phyloP scores from a whole-genome alignment of 78 protist genomes.

The Thecamonas trahens region DNA sequence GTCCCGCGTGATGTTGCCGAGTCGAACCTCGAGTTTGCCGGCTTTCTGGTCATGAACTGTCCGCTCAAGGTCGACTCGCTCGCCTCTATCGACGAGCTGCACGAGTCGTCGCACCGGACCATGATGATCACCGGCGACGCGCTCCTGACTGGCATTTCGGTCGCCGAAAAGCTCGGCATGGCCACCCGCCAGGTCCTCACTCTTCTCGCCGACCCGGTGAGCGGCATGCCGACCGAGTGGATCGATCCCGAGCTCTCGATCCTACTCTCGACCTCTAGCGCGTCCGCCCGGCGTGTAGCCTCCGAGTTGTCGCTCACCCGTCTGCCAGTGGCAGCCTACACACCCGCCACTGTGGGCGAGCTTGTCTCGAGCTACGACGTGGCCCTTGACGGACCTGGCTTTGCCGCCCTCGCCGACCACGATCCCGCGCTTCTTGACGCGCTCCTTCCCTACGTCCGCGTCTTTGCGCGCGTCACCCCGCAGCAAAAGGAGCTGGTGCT shows the following conservation, averaged over 20 bases:
- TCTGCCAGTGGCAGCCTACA: too few relatives aligned
- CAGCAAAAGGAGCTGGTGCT: conserved; percentile 61
- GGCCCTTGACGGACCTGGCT: too few relatives aligned
- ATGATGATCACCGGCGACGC: conserved; percentile 98
- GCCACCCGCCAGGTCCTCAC: neutral
- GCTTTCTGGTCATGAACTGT: conserved; percentile 78
- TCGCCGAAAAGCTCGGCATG: conserved; percentile 45
- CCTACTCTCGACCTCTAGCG: too few relatives aligned
- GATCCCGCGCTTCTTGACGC: neutral
- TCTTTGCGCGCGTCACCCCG: conserved; percentile 79
- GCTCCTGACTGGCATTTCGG: conserved; percentile 92
- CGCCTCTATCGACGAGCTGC: conserved; percentile 34
- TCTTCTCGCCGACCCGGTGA: neutral
- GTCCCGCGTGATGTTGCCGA: conserved; percentile 60
- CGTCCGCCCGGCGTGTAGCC: too few relatives aligned
- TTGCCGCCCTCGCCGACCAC: too few relatives aligned
- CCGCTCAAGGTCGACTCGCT: conserved; percentile 72
- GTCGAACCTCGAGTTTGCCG: conserved; percentile 75
- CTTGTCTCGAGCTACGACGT: too few relatives aligned
- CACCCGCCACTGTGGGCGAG: too few relatives aligned
- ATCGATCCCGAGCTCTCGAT: conserved; percentile 22
- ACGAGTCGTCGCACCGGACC: conserved; percentile 54
- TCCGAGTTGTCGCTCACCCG: too few relatives aligned
- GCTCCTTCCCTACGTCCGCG: conserved; percentile 31
- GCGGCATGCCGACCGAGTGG: neutral